phyloP scores from a whole-genome alignment of 1,139 yeast genomes.

The Hanseniaspora gamundiae region DNA sequence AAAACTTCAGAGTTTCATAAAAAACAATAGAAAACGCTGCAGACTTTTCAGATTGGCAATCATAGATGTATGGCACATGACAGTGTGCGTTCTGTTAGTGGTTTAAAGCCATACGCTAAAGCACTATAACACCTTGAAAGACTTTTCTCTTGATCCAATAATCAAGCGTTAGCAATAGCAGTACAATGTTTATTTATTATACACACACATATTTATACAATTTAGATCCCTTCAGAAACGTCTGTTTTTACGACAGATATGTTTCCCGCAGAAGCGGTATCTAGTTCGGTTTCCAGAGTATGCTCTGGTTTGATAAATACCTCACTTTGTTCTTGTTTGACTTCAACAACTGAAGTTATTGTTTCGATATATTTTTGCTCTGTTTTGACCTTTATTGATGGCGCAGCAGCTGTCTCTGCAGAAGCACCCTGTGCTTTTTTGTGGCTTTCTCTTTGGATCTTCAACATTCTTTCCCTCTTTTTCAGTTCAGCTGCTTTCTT shows the following conservation, averaged over 20 bases:
- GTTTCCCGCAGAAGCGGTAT: neutral
- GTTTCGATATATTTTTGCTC: too few species aligned
- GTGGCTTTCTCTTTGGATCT: conserved; percentile 11
- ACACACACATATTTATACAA: too few species aligned
- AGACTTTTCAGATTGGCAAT: too few species aligned
- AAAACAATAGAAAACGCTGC: too few species aligned
- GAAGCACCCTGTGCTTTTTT: neutral
- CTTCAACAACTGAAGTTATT: neutral
- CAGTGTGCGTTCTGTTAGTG: too few species aligned
- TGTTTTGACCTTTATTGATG: neutral
- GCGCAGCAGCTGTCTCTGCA: neutral
- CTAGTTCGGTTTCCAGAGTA: neutral
- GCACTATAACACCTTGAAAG: too few species aligned
- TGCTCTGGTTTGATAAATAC: neutral
- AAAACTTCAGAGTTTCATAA: too few species aligned
- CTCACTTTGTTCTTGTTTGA: neutral
- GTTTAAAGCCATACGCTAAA: too few species aligned
- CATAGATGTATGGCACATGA: too few species aligned
- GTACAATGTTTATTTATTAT: too few species aligned
- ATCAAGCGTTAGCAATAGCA: too few species aligned
- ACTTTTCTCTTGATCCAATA: too few species aligned
- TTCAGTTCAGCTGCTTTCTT: conserved; percentile 65
- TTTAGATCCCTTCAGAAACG: neutral
- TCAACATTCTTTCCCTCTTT: conserved; percentile 45
- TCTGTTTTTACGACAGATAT: neutral